phyloP scores from a whole-genome alignment of 2,329 filamentous ascomycete species.

The Microdochium paspali region DNA sequence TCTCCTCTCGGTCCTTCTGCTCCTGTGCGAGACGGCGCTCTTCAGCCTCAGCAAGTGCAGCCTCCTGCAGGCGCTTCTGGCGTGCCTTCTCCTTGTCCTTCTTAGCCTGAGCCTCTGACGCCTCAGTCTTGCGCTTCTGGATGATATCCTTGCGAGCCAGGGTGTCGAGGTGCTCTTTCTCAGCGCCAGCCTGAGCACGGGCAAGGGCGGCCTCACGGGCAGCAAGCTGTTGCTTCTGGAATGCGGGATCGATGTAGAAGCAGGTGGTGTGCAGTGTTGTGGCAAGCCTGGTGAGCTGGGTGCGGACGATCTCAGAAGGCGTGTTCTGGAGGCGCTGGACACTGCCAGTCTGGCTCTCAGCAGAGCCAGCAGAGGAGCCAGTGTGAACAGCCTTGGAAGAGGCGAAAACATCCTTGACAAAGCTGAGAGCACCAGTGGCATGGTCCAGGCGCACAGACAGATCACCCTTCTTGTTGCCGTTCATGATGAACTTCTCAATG shows the following conservation, averaged over 20 bases:
- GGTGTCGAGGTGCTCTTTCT: conserved; percentile 80
- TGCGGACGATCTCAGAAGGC: conserved; percentile 92
- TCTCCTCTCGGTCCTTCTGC: conserved; percentile 81
- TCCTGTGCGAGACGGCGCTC: conserved; percentile 83
- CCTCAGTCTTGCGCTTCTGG: conserved; percentile 93
- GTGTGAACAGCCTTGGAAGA: conserved; percentile 87
- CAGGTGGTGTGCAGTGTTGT: conserved; percentile 88
- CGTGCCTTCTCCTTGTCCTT: conserved; percentile 90
- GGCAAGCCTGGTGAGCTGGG: conserved; percentile 83
- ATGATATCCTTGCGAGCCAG: conserved; percentile 84
- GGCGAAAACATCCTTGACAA: conserved; percentile 97
- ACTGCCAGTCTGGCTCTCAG: conserved; percentile 73
- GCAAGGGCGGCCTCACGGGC: conserved; percentile 72
- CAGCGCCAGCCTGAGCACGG: conserved; percentile 78
- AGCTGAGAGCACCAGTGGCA: conserved; percentile 87
- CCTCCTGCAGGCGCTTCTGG: conserved; percentile 75
- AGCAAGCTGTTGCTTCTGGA: conserved; percentile 72
- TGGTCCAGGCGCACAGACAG: conserved; percentile 94
- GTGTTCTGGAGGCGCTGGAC: conserved; percentile 97
- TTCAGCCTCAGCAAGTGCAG: conserved; percentile 84
- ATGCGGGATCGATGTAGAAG: conserved; percentile 87
- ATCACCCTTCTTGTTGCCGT: conserved; percentile 99
- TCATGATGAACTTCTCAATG: conserved; percentile 99
- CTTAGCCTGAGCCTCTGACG: conserved; percentile 77
- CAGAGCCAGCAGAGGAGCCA: conserved; percentile 75